phyloP scores from a whole-genome alignment of 768 basidiomycete genomes.

The Boletus tomentosulus region DNA sequence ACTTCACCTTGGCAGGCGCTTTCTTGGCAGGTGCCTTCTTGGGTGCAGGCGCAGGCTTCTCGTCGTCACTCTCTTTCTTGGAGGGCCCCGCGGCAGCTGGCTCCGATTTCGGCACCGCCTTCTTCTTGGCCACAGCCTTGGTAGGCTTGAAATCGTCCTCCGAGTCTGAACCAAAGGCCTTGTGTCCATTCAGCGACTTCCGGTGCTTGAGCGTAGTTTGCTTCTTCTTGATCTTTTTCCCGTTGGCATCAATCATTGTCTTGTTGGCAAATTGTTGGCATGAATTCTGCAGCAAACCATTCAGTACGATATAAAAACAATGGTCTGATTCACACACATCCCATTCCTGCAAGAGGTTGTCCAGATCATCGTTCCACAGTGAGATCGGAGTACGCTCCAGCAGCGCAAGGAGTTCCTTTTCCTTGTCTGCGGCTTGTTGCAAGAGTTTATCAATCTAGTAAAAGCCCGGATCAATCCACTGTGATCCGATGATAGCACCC shows the following conservation, averaged over 20 bases:
- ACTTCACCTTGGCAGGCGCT: constrained; percentile 31
- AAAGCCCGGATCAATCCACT: constrained; percentile 4
- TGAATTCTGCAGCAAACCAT: constrained; percentile 31
- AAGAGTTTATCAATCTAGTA: constrained; percentile 78
- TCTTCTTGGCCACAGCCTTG: constrained; percentile 43
- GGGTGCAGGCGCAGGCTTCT: constrained; percentile 22
- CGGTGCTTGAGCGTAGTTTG: constrained; percentile 52
- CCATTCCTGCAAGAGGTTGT: constrained; percentile 80
- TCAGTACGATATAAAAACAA: background rate
- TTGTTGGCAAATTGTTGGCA: constrained; percentile 44
- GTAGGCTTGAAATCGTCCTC: constrained; percentile 57
- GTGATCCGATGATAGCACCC: background rate
- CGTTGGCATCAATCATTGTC: constrained; percentile 41
- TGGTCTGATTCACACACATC: constrained; percentile 48
- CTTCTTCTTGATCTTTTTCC: constrained; percentile 55
- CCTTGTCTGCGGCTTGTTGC: constrained; percentile 77
- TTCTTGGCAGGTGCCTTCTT: constrained; percentile 34
- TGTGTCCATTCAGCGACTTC: constrained; percentile 46
- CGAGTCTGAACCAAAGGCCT: constrained; percentile 33
- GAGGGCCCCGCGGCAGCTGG: constrained; percentile 36
- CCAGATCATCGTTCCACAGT: constrained; percentile 89
- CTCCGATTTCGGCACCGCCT: constrained; percentile 27
- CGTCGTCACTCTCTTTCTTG: constrained; percentile 44
- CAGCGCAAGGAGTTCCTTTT: constrained; percentile 71
- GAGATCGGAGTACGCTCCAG: constrained; percentile 75